These are phyloP conservation scores for Hyphopichia khmerensis DNA, from an alignment of 1,139 yeast genomes.

Conservation along the genomic window DNA sequence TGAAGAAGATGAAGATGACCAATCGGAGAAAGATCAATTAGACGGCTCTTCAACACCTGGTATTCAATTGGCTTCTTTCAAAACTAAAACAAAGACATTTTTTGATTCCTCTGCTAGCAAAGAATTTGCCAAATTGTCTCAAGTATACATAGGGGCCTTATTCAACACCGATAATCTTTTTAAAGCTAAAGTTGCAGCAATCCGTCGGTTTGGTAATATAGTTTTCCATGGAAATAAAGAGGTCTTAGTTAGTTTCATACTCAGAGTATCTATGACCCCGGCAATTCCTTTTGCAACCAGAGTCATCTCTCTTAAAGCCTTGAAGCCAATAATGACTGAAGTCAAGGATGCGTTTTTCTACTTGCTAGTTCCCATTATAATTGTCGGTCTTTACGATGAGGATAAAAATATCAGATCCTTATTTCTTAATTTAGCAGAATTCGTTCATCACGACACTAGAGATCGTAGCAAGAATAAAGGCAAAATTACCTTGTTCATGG, in stretches of 20 bases:
- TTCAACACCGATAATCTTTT: background rate
- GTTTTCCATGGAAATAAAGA: constrained; percentile 17
- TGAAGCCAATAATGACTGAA: constrained; percentile 35
- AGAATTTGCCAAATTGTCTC: constrained; percentile 42
- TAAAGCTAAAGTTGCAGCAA: background rate
- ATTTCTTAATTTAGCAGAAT: constrained; percentile 22
- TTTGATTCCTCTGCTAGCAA: constrained; percentile 34
- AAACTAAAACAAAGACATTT: constrained; percentile 33
- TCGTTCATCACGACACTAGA: constrained; percentile 17
- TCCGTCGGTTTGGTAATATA: constrained; percentile 19
- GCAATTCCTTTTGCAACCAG: constrained; percentile 59
- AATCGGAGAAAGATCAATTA: constrained; percentile 20
- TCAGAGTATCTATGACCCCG: constrained; percentile 57
- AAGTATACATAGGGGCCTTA: constrained; percentile 34
- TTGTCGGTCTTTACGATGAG: constrained; percentile 35
- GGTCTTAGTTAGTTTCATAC: constrained; percentile 46
- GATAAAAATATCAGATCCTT: constrained; percentile 28
- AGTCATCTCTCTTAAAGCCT: constrained; percentile 41
- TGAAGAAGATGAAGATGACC: constrained; percentile 22
- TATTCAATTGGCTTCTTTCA: constrained; percentile 16
- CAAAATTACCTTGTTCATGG: constrained; percentile 32
- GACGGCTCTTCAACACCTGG: too few relatives aligned
- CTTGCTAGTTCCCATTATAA: constrained; percentile 35
- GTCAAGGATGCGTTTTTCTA: constrained; percentile 31
- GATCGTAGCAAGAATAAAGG: constrained; percentile 18